A percentile compares a stretch with the other conserved stretches of the same genome.
Conservation (phyloP, 2,329 filamentous ascomycete species). For the Ophiostoma pallidulum region DNA sequence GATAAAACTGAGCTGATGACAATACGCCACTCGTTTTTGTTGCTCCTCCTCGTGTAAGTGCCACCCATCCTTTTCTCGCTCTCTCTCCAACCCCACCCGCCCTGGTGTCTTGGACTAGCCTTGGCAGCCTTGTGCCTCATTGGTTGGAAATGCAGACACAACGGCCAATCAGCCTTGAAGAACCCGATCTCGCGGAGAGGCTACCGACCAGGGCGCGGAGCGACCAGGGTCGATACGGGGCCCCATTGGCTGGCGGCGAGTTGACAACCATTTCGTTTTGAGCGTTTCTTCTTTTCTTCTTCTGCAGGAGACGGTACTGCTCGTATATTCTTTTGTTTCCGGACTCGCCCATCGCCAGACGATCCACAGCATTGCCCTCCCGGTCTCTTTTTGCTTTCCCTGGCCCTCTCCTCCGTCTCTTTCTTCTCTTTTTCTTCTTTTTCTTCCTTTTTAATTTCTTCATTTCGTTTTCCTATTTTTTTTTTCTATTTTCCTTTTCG, state of each 20-base stretch:
- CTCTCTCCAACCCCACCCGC: not conserved
- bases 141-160: constrained; percentile 4
- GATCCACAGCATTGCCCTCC: too few species aligned
- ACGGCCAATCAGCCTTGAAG: constrained; percentile 9
- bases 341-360: too few species aligned
- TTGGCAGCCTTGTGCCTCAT: constrained; percentile 6
- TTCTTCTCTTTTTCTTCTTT: not conserved
- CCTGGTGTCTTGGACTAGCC: constrained; percentile 8
- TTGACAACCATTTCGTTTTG: constrained; percentile 5
- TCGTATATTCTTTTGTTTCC: not conserved
- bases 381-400: not conserved
- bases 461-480: not conserved
- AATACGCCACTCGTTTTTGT: too few species aligned
- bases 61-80: not conserved
- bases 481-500: not conserved
- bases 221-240: constrained; percentile 11
- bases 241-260: constrained; percentile 10
- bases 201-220: constrained; percentile 9
- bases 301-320: not conserved
- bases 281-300: too few species aligned
- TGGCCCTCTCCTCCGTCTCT: not conserved
- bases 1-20: too few species aligned
- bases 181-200: not conserved
- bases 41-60: too few species aligned
- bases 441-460: not conserved